Base-by-base conservation (phyloP, 345 rosid genomes). In the Mangifera indica region DNA sequence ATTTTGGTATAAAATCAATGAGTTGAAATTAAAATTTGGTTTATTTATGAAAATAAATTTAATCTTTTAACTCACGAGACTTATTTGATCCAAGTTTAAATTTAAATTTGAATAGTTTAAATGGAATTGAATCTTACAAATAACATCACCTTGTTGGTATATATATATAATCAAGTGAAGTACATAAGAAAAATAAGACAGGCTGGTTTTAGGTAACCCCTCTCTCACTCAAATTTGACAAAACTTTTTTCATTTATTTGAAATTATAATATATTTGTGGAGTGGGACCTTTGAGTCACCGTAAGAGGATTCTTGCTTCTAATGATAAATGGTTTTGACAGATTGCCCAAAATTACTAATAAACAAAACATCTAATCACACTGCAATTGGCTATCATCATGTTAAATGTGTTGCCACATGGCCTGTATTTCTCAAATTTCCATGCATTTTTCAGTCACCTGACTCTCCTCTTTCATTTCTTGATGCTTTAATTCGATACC, bases 221-320 rank as follows among this genome's bases (percentile, higher is more conserved):
- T 45, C n/a, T 18, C 25, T 3, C 32, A 70, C 73, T 56, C 73
- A 58, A 70, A 70, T 70, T 29, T 70, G 73, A 70, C 73, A 24
- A 70, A 70, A 58, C n/a, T 26, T 42, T 59, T 70, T 25, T 29
- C 45, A 59, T 46, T 70, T 59, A 17, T 46, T 17, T 26, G 73
- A 70, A 49, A 45, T 58, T 25, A 52, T 5, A 37, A 5, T 37
- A 37, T 37, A 37, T 37, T 37, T 37, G 42, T 0, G 42, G 9
- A 37, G 54, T 70, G 73, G 73, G 73, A 21, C 56, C 63, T 32
- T 29, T 55, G 53, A 55, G 21, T 57, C 51, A 22, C 22, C 54
- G 7, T 3, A 8, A 42, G 22, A 22, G 37, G 40, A 55, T 9
- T 22, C 55, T 37, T 20, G 9, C 60, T 15, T 14, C 54, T 11